Evolutionary conservation across 2,329 filamentous ascomycete species (phyloP).

Genomic region (Pseudocercospora cruenta): DNA sequence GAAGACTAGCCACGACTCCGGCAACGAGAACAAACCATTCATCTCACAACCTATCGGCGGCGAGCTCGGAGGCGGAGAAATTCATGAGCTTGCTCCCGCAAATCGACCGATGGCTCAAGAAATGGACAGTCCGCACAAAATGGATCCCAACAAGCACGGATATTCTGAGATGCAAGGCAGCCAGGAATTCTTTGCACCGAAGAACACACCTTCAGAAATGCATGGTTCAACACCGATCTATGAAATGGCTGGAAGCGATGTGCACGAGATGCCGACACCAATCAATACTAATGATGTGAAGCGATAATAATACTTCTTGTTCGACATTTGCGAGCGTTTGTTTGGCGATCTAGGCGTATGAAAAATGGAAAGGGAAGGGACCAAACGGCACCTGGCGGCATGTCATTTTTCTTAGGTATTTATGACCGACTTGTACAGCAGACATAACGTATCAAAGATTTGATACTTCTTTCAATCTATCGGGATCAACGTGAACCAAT

Average conservation of each 20-base stretch:
- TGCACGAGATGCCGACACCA: constrained; percentile 31
- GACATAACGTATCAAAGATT: not conserved
- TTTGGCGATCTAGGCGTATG: constrained; percentile 6
- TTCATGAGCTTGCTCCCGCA: constrained; percentile 39
- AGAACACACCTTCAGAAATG: constrained; percentile 31
- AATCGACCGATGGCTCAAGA: constrained; percentile 34
- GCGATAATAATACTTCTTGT: not conserved
- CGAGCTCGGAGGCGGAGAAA: constrained; percentile 39
- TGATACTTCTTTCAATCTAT: not conserved
- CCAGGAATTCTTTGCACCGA: constrained; percentile 27
- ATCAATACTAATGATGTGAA: constrained; percentile 13
- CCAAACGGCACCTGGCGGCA: not conserved
- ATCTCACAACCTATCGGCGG: constrained; percentile 38
- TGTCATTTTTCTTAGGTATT: not conserved
- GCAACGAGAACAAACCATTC: constrained; percentile 28
- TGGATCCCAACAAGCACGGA: constrained; percentile 39
- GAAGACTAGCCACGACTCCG: constrained; percentile 19
- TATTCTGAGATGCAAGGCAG: constrained; percentile 40
- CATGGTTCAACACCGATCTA: constrained; percentile 35
- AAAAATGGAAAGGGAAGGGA: not conserved
- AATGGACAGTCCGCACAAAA: constrained; percentile 37
- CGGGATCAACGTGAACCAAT: not conserved
- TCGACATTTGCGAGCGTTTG: not conserved
- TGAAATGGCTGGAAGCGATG: constrained; percentile 37
- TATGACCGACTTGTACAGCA: constrained; percentile 7